Evolutionary conservation across 2,329 filamentous ascomycete species (phyloP), one percentile per base, ranked within the genome.

Genomic region (Curvularia eragrostidis): DNA sequence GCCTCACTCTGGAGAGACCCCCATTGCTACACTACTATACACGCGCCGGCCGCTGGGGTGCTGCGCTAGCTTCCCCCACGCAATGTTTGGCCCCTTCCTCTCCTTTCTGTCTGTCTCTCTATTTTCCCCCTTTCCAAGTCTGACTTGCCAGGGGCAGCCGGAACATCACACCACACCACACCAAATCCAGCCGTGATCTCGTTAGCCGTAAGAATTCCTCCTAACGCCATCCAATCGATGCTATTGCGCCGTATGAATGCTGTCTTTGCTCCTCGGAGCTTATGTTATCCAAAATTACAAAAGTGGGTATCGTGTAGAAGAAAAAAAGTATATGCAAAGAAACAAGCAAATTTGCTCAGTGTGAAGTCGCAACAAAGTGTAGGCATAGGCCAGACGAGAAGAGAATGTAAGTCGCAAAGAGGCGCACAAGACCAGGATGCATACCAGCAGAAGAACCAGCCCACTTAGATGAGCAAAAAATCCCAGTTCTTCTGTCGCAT

Each of bases 401-500:
- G 66, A 62, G 64, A 69, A 57, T 64, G 68, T 62, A 55, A 58
- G 32, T 56, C 55, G 63, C 53, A 44, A 67, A 62, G 54, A 48
- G 57, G 61, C 50, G 49, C 60, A 67, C 64, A 68, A 75, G 73
- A 74, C 69, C 68, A 69, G 67, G 75, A 77, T 76, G 75, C 69
- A 58, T 62, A 65, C 71, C 71, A 74, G 72, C 71, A 75, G 69
- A 70, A 60, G 60, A 60, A 54, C 56, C 36, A 42, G 51, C 41
- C n/a, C 61, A 63, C 66, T 72, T 76, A 97, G 79, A 97, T 93
- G 77, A 97, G 86, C 77, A 97, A 84, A 81, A 92, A 95, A 76
- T 96, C 91, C 93, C 92, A 97, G 68, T 87, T 87, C 81, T 94
- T 95, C 80, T 89, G 87, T 80, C 87, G 87, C 93, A 97, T 97